These are phyloP conservation scores for Phytophthora ohioensis DNA, from an alignment of 352 stramenopile genomes.

Conservation along the genomic window DNA sequence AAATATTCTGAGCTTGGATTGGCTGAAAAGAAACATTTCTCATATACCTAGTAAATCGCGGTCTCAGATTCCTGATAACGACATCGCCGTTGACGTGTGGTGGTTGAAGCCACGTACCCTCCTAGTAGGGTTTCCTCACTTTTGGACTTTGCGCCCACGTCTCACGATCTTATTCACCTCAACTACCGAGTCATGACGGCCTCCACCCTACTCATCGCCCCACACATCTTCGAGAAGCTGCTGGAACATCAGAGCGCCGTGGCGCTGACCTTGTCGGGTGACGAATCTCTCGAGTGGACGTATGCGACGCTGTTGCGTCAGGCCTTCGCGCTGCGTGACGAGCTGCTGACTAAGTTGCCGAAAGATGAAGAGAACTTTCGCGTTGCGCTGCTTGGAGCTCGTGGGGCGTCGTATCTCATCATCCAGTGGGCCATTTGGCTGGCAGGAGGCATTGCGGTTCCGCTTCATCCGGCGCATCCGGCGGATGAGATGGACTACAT, in stretches of 20 bases:
- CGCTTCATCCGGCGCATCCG: constrained; percentile 66
- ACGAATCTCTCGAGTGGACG: constrained; percentile 43
- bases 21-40: too few species aligned
- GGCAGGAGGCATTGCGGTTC: constrained; percentile 68
- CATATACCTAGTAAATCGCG: too few species aligned
- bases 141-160: constrained; percentile 10
- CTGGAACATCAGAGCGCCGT: constrained; percentile 35
- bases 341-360: constrained; percentile 29
- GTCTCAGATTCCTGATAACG: constrained; percentile 1
- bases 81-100: background rate
- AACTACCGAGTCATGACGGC: constrained; percentile 9
- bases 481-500: constrained; percentile 80
- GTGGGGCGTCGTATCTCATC: constrained; percentile 61
- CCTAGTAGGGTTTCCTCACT: background rate
- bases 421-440: constrained; percentile 86
- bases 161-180: background rate
- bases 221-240: constrained; percentile 43
- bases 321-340: constrained; percentile 43
- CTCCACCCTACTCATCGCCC: constrained; percentile 23
- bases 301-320: constrained; percentile 53
- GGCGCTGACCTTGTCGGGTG: constrained; percentile 20
- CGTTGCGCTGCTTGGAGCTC: constrained; percentile 53
- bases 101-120: too few species aligned
- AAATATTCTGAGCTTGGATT: too few species aligned
- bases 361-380: constrained; percentile 36